phyloP scores from a whole-genome alignment of 2,329 filamentous ascomycete genomes.

The Fusarium decemcellulare region DNA sequence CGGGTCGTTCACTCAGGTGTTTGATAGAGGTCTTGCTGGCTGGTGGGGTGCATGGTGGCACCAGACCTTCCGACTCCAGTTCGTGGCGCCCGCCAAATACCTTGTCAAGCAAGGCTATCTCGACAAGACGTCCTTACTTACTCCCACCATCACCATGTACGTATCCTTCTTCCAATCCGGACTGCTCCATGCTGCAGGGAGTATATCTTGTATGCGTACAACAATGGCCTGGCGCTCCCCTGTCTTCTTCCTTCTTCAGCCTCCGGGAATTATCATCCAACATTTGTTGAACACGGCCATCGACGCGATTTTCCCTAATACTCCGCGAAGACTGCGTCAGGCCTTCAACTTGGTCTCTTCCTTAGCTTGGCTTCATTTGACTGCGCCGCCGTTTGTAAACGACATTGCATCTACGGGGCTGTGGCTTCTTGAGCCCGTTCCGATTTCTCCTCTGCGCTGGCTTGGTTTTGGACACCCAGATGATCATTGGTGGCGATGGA shows the following conservation, averaged over 20 bases:
- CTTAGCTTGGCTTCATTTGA: slow-evolving; percentile 77
- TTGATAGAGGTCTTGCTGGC: slow-evolving; percentile 80
- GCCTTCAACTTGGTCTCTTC: slow-evolving; percentile 74
- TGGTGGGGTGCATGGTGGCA: slow-evolving; percentile 94
- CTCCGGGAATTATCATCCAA: slow-evolving; percentile 76
- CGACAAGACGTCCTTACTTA: slow-evolving; percentile 45
- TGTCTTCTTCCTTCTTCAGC: slow-evolving; percentile 81
- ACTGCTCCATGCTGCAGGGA: slow-evolving; percentile 79
- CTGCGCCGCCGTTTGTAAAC: slow-evolving; percentile 76
- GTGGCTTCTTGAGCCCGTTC: slow-evolving; percentile 88
- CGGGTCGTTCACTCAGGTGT: slow-evolving; percentile 68
- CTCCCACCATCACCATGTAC: slow-evolving; percentile 49
- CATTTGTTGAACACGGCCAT: slow-evolving; percentile 53
- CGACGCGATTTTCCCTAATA: slow-evolving; percentile 51
- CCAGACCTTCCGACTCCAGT: slow-evolving; percentile 85
- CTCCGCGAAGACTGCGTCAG: slow-evolving; percentile 64
- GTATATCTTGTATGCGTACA: slow-evolving; percentile 72
- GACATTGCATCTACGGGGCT: slow-evolving; percentile 82
- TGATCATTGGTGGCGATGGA: slow-evolving; percentile 79
- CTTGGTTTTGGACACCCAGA: slow-evolving; percentile 73
- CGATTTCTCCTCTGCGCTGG: slow-evolving; percentile 77
- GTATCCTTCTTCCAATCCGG: slow-evolving; percentile 75
- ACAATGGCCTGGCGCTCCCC: slow-evolving; percentile 68
- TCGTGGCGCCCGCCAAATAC: slow-evolving; percentile 71
- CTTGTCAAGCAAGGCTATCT: slow-evolving; percentile 60